Percentiles rank a stretch among this genome's conserved stretches.
phyloP scores from a whole-genome alignment of 2,329 filamentous ascomycete species.

The Aspergillus japonicus region DNA sequence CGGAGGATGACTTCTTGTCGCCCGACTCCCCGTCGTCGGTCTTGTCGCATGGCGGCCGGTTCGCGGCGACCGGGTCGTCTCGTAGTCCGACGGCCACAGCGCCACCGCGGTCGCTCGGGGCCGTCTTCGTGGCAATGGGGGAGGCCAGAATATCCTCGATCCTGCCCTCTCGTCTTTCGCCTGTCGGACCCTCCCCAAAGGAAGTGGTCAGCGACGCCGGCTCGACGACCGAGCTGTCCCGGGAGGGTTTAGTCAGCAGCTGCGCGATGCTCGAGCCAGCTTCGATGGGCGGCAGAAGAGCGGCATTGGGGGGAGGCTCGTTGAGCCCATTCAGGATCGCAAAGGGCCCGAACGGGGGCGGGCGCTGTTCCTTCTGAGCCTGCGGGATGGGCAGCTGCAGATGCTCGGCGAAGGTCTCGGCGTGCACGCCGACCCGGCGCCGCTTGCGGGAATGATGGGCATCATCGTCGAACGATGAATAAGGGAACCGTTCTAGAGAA shows the following conservation, averaged over 20 bases:
- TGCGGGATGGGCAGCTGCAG: constrained; percentile 50
- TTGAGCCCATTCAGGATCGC: constrained; percentile 60
- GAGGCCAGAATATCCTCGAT: constrained; percentile 38
- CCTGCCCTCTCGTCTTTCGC: constrained; percentile 34
- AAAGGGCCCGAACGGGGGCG: constrained; percentile 46
- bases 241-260: constrained; percentile 37
- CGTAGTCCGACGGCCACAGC: constrained; percentile 10
- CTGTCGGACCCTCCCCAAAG: constrained; percentile 22
- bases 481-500: constrained; percentile 46
- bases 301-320: constrained; percentile 62
- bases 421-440: constrained; percentile 42
- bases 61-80: constrained; percentile 9
- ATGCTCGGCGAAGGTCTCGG: constrained; percentile 45
- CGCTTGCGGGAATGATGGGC: constrained; percentile 42
- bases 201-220: constrained; percentile 17
- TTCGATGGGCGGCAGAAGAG: constrained; percentile 61
- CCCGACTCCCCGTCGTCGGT: constrained; percentile 1
- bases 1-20: constrained; percentile 1
- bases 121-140: constrained; percentile 24
- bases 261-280: constrained; percentile 42
- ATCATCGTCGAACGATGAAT: constrained; percentile 41
- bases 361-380: constrained; percentile 46
- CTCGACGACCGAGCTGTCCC: constrained; percentile 26
- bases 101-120: constrained; percentile 17
- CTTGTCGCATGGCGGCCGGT: constrained; percentile 11